Percentiles rank a stretch among this genome's conserved stretches.
Conservation (phyloP, 1,284 basidiomycete genomes). For the Polyporus tsugae region DNA sequence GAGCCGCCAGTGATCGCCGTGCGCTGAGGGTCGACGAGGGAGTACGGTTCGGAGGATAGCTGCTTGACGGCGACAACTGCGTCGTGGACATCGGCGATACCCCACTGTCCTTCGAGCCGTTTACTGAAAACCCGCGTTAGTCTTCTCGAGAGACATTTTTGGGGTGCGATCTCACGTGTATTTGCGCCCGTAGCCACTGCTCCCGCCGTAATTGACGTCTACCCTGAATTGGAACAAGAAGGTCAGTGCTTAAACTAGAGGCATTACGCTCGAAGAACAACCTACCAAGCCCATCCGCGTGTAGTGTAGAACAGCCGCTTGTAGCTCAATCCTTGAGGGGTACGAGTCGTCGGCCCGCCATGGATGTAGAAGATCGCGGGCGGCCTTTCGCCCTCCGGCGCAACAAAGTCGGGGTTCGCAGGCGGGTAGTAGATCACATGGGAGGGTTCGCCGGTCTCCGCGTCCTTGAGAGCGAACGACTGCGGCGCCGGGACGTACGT, state of each 20-base stretch:
- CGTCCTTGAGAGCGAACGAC: conserved; percentile 52
- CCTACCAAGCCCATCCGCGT: conserved; percentile 71
- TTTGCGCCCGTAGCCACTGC: conserved; percentile 67
- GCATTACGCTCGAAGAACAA: neutral
- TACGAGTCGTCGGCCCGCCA: conserved; percentile 68
- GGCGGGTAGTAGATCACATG: conserved; percentile 72
- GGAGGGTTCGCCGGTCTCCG: conserved; percentile 49
- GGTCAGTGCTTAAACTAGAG: conserved; percentile 1
- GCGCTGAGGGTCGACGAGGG: conserved; percentile 62
- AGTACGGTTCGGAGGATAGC: conserved; percentile 52
- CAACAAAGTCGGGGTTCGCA: conserved; percentile 64
- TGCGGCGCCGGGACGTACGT: conserved; percentile 54
- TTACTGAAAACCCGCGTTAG: conserved; percentile 46
- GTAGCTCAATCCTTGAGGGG: conserved; percentile 57
- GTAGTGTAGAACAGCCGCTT: conserved; percentile 69
- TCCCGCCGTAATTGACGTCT: conserved; percentile 77
- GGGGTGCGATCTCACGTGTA: conserved; percentile 50
- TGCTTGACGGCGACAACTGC: conserved; percentile 59
- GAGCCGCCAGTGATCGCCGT: conserved; percentile 62
- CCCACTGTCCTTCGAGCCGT: conserved; percentile 70
- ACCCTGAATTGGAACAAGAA: conserved; percentile 49
- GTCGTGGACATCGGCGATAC: conserved; percentile 71
- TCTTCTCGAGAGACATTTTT: neutral
- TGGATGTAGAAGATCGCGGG: conserved; percentile 71
- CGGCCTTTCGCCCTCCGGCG: conserved; percentile 60